A percentile compares a stretch with the other conserved stretches of the same genome.
Evolutionary conservation across 495 filamentous ascomycete species (phyloP).

Genomic region (Xylaria palmicola): DNA sequence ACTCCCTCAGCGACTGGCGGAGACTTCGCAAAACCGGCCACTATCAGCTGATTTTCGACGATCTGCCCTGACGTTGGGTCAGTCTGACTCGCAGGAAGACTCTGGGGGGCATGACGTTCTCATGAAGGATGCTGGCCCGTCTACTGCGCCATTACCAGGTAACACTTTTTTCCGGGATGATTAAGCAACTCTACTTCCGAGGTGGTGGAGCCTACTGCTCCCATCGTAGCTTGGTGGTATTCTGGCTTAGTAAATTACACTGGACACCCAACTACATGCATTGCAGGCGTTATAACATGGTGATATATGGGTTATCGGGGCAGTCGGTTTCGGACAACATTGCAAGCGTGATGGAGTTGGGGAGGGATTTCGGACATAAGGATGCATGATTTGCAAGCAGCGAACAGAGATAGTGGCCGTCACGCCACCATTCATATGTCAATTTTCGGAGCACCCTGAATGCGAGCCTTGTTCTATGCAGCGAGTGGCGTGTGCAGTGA

Average conservation of each 20-base stretch:
- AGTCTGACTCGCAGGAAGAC: slow-evolving; percentile 22
- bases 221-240: background rate
- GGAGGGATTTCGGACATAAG: slow-evolving; percentile 9
- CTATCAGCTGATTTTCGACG: slow-evolving; percentile 37
- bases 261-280: slow-evolving; percentile 11
- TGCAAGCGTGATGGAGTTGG: slow-evolving; percentile 20
- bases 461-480: background rate
- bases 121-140: slow-evolving; percentile 49
- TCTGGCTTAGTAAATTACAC: slow-evolving; percentile 8
- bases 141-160: slow-evolving; percentile 39
- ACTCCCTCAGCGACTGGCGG: slow-evolving; percentile 37
- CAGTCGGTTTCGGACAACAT: slow-evolving; percentile 16
- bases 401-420: slow-evolving; percentile 6
- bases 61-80: slow-evolving; percentile 17
- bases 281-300: slow-evolving; percentile 18
- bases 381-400: slow-evolving; percentile 8
- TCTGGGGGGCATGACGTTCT: slow-evolving; percentile 39
- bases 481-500: background rate
- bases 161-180: slow-evolving; percentile 50
- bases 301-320: slow-evolving; percentile 5
- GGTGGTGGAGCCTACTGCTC: background rate
- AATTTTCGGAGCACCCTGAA: background rate
- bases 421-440: background rate
- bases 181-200: slow-evolving; percentile 15
- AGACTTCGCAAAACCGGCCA: slow-evolving; percentile 37